These are phyloP conservation scores for Gentiana dahurica DNA, from an alignment of 257 asterid genomes.

Conservation along the genomic window DNA sequence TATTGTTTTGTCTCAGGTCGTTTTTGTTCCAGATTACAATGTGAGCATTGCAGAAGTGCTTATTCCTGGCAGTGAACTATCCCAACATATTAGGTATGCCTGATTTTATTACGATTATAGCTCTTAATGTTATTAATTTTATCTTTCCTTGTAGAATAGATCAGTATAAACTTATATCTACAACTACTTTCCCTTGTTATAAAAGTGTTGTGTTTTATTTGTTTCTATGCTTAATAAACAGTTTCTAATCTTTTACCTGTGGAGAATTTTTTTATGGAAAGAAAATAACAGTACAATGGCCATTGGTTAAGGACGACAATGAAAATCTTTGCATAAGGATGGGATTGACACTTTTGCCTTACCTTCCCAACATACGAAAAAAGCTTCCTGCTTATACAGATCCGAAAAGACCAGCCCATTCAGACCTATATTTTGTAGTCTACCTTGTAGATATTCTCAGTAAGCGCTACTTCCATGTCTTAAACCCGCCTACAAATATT, in stretches of 20 bases:
- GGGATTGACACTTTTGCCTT: no score
- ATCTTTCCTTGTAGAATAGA: background rate
- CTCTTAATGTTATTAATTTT: background rate
- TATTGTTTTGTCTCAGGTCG: conserved; percentile 19
- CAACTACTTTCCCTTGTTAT: no score
- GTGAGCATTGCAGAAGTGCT: conserved; percentile 60
- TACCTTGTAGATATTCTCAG: no score
- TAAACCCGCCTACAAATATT: no score
- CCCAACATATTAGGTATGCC: conserved; percentile 54
- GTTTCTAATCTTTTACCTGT: background rate
- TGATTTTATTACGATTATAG: background rate
- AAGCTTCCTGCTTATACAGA: no score
- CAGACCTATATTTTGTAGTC: no score
- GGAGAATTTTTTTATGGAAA: background rate
- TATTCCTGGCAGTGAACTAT: conserved; percentile 58
- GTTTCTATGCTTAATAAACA: background rate
- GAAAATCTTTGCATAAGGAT: no score
- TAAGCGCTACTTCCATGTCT: no score
- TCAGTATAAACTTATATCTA: no score
- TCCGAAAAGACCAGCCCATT: no score
- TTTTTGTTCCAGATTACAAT: conserved; percentile 59
- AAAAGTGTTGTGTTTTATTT: background rate
- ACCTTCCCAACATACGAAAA: no score
- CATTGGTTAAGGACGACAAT: no score
- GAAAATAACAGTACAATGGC: background rate